phyloP scores from a whole-genome alignment of 179 eudicot species.

The Actinidia arguta region DNA sequence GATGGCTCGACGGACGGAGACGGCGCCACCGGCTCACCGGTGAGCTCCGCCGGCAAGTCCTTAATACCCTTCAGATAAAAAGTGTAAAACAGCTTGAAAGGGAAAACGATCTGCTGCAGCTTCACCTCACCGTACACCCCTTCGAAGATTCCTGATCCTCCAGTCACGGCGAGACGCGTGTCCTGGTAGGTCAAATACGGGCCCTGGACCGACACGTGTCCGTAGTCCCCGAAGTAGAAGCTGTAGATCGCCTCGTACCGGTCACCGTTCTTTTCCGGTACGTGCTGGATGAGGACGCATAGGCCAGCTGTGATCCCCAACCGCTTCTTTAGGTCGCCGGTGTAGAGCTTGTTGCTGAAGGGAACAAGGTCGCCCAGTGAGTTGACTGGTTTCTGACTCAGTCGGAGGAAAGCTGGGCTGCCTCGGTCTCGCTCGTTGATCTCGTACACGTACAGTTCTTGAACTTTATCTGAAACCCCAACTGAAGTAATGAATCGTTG shows the following conservation, averaged over 20 bases:
- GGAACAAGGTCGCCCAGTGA: conserved; percentile 74
- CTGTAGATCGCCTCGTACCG: conserved; percentile 82
- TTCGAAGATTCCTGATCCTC: conserved; percentile 82
- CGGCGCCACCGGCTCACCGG: conserved; percentile 64
- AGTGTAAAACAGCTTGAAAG: conserved; percentile 87
- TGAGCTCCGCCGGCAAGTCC: conserved; percentile 75
- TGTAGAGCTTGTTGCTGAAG: conserved; percentile 72
- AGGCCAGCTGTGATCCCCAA: conserved; percentile 85
- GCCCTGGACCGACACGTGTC: conserved; percentile 89
- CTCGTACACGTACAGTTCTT: conserved; percentile 64
- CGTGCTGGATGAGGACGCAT: conserved; percentile 74
- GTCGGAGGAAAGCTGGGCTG: conserved; percentile 61
- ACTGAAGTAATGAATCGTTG: background rate
- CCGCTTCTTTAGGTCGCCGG: conserved; percentile 77
- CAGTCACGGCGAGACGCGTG: conserved; percentile 71
- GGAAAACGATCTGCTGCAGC: conserved; percentile 77
- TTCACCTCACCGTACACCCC: conserved; percentile 81
- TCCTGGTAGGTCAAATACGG: conserved; percentile 80
- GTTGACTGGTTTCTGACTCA: conserved; percentile 54
- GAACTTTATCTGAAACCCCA: conserved; percentile 42
- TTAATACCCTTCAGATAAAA: conserved; percentile 78
- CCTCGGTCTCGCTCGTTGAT: conserved; percentile 70
- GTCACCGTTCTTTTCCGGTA: conserved; percentile 81
- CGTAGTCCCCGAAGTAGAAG: conserved; percentile 88
- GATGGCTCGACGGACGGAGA: conserved; percentile 72